Conservation (phyloP, 768 basidiomycete species). For the Hygrocybe coccinea region DNA sequence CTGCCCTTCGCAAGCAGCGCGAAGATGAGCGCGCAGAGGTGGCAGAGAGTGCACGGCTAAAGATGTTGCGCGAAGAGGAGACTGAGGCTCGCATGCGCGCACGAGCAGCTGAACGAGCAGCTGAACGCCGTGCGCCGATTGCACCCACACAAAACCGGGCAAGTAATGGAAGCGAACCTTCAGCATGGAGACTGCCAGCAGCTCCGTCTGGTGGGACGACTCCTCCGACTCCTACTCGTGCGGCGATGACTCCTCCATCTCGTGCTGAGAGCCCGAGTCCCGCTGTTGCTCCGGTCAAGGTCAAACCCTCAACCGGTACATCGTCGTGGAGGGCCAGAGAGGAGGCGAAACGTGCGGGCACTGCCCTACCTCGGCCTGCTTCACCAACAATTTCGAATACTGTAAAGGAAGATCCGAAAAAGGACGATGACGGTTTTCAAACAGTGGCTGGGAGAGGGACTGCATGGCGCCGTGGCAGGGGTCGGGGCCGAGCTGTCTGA, state of each 20-base stretch:
- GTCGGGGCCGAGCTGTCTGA: constrained; percentile 2
- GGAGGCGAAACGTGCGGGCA: constrained; percentile 40
- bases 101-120: constrained; percentile 39
- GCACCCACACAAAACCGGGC: constrained; percentile 16
- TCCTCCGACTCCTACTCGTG: constrained; percentile 25
- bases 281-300: constrained; percentile 3
- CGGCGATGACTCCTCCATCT: constrained; percentile 31
- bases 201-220: constrained; percentile 25
- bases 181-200: constrained; percentile 30
- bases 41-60: constrained; percentile 52
- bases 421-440: constrained; percentile 71
- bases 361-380: constrained; percentile 26
- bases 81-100: constrained; percentile 45
- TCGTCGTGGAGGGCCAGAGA: constrained; percentile 53
- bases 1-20: constrained; percentile 48
- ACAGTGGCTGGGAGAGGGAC: constrained; percentile 37
- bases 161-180: constrained; percentile 18
- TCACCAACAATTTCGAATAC: constrained; percentile 33
- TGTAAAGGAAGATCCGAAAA: constrained; percentile 39
- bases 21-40: constrained; percentile 48
- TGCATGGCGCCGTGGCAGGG: background rate
- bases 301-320: background rate
- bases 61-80: constrained; percentile 65
- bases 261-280: constrained; percentile 50
- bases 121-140: constrained; percentile 21